Evolutionary conservation across 495 filamentous ascomycete genomes (phyloP).

Genomic region (Trypethelium eluteriae): DNA sequence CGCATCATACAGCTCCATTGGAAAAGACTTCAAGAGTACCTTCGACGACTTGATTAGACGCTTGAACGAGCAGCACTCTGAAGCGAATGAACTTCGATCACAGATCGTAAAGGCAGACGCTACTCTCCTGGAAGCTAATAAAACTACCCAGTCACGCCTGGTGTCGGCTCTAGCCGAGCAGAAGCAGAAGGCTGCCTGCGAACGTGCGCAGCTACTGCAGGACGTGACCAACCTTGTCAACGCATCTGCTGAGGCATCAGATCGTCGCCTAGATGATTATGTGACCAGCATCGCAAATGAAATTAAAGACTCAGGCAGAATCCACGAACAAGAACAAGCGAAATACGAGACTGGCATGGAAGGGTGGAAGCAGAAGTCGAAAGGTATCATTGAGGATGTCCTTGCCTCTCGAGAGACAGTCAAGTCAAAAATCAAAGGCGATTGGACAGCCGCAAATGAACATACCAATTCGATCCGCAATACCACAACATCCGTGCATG

Average conservation of each 20-base stretch:
- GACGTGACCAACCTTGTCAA: slow-evolving; percentile 73
- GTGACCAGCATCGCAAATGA: slow-evolving; percentile 54
- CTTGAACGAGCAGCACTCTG: slow-evolving; percentile 66
- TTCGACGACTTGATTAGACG: slow-evolving; percentile 73
- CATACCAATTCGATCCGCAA: slow-evolving; percentile 71
- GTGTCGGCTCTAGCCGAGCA: slow-evolving; percentile 69
- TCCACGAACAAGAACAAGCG: slow-evolving; percentile 48
- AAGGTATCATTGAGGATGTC: slow-evolving; percentile 60
- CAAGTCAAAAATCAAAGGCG: slow-evolving; percentile 73
- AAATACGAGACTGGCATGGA: slow-evolving; percentile 69
- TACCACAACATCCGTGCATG: slow-evolving; percentile 78
- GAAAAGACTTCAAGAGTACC: slow-evolving; percentile 76
- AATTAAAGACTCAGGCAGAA: slow-evolving; percentile 46
- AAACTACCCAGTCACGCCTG: slow-evolving; percentile 57
- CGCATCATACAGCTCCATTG: slow-evolving; percentile 75
- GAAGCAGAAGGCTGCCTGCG: slow-evolving; percentile 59
- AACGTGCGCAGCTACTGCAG: slow-evolving; percentile 62
- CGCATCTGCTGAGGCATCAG: slow-evolving; percentile 62
- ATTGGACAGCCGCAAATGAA: slow-evolving; percentile 76
- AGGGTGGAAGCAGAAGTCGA: slow-evolving; percentile 63
- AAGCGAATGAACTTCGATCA: slow-evolving; percentile 61
- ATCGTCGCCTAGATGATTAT: slow-evolving; percentile 58
- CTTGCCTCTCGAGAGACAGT: slow-evolving; percentile 63
- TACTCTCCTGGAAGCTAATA: slow-evolving; percentile 57
- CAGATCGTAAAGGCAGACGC: slow-evolving; percentile 62